phyloP scores from a whole-genome alignment of 768 basidiomycete genomes.

The Trametes meyenii region DNA sequence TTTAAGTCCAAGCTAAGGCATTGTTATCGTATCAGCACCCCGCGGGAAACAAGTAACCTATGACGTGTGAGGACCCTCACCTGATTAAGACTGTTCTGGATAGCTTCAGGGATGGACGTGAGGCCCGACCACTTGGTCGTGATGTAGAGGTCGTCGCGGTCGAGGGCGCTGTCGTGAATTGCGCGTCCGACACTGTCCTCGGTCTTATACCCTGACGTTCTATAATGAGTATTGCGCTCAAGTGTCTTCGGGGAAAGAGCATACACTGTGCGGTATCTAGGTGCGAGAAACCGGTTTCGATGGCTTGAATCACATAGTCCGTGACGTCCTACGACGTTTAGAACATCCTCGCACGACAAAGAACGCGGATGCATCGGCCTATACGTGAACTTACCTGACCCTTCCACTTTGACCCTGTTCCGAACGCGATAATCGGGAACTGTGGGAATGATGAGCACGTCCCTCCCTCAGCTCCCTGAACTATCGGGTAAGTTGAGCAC shows the following conservation, averaged over 20 bases:
- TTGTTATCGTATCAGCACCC: background rate
- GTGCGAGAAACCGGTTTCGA: conserved; percentile 63
- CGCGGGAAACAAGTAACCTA: background rate
- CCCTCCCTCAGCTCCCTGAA: background rate
- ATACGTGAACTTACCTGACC: conserved; percentile 24
- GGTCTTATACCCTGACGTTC: conserved; percentile 37
- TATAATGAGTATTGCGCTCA: background rate
- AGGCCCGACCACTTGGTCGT: conserved; percentile 53
- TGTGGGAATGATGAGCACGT: conserved; percentile 22
- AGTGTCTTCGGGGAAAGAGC: background rate
- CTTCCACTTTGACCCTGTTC: conserved; percentile 53
- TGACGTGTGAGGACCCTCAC: conserved; percentile 34
- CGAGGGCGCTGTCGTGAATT: conserved; percentile 39
- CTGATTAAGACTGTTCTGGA: conserved; percentile 52
- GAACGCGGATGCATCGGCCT: background rate
- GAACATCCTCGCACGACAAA: too few relatives aligned
- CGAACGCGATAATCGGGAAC: conserved; percentile 67
- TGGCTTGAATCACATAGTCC: conserved; percentile 55
- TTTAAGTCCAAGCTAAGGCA: conserved; percentile 57
- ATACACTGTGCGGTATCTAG: conserved; percentile 61
- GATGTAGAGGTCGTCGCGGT: conserved; percentile 38
- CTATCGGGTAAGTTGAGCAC: conserved; percentile 20
- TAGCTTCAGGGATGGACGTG: conserved; percentile 40
- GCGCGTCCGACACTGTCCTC: conserved; percentile 42
- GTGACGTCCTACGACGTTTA: conserved; percentile 46